Evolutionary conservation across 2,329 filamentous ascomycete genomes (phyloP).

Genomic region (Aspergillus glaucus): DNA sequence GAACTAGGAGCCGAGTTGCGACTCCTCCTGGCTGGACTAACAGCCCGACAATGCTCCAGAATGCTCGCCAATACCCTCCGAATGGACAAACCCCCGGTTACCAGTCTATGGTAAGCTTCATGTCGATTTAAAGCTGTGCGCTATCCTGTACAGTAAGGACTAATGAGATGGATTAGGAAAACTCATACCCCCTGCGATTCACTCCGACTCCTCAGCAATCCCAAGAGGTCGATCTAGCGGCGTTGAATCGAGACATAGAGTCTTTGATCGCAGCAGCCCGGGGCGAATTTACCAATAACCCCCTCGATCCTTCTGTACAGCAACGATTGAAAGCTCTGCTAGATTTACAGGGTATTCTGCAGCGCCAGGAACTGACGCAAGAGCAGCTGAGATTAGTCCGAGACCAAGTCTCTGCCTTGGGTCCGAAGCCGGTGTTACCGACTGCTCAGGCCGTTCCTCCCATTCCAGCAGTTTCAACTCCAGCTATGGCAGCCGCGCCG

Average conservation of each 20-base stretch:
- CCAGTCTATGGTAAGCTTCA: constrained; percentile 14
- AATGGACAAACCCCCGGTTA: constrained; percentile 26
- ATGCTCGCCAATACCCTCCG: constrained; percentile 15
- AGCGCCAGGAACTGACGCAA: constrained; percentile 68
- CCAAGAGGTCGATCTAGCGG: constrained; percentile 53
- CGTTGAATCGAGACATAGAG: constrained; percentile 76
- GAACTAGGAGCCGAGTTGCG: constrained; percentile 46
- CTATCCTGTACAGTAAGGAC: background rate
- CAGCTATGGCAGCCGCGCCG: constrained; percentile 38
- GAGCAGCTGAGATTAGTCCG: constrained; percentile 80
- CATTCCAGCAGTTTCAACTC: constrained; percentile 25
- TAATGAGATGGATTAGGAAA: constrained; percentile 4
- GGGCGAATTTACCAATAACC: constrained; percentile 67
- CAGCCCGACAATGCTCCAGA: constrained; percentile 34
- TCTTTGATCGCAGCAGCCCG: constrained; percentile 67
- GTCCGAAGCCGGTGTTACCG: constrained; percentile 32
- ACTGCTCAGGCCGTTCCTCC: constrained; percentile 10
- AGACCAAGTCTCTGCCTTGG: constrained; percentile 74
- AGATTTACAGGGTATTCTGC: constrained; percentile 75
- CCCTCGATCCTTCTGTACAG: constrained; percentile 68
- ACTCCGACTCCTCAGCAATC: constrained; percentile 27
- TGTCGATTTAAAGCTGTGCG: background rate
- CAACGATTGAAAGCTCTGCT: constrained; percentile 76
- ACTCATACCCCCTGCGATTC: constrained; percentile 8
- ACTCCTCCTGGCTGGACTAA: constrained; percentile 60